Conservation (phyloP, 1,284 basidiomycete species). For the Hymenochaete sp. region DNA sequence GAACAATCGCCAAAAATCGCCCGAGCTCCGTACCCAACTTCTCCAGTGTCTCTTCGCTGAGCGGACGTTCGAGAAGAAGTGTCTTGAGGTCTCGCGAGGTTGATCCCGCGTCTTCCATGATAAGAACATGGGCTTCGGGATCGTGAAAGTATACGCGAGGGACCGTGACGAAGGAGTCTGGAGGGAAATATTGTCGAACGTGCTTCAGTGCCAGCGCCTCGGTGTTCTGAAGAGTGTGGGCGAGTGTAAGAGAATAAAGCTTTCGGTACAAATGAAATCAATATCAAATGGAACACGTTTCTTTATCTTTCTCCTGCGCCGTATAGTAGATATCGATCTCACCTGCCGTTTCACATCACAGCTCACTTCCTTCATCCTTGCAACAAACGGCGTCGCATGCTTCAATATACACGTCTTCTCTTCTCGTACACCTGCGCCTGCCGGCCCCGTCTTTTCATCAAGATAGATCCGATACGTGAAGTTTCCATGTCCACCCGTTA, state of each 20-base stretch:
- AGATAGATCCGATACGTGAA: slow-evolving; percentile 45
- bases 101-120: slow-evolving; percentile 53
- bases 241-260: neutral
- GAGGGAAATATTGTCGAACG: slow-evolving; percentile 29
- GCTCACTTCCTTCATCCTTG: slow-evolving; percentile 24
- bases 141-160: slow-evolving; percentile 46
- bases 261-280: neutral
- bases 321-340: slow-evolving; percentile 9
- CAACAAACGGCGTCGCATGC: slow-evolving; percentile 40
- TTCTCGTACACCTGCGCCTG: slow-evolving; percentile 2
- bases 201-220: slow-evolving; percentile 43
- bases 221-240: slow-evolving; percentile 24
- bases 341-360: slow-evolving; percentile 49
- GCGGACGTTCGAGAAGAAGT: slow-evolving; percentile 31
- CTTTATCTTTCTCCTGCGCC: neutral
- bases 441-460: slow-evolving; percentile 29
- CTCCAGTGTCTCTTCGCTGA: slow-evolving; percentile 28
- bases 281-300: too few relatives aligned
- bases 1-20: slow-evolving; percentile 40
- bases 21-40: slow-evolving; percentile 45
- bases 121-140: slow-evolving; percentile 36
- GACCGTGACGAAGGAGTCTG: slow-evolving; percentile 34
- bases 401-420: slow-evolving; percentile 44
- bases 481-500: slow-evolving; percentile 46
- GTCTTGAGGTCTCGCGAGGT: slow-evolving; percentile 38